Base-by-base conservation (phyloP, 768 basidiomycete genomes). In the Amanita brunnescens region DNA sequence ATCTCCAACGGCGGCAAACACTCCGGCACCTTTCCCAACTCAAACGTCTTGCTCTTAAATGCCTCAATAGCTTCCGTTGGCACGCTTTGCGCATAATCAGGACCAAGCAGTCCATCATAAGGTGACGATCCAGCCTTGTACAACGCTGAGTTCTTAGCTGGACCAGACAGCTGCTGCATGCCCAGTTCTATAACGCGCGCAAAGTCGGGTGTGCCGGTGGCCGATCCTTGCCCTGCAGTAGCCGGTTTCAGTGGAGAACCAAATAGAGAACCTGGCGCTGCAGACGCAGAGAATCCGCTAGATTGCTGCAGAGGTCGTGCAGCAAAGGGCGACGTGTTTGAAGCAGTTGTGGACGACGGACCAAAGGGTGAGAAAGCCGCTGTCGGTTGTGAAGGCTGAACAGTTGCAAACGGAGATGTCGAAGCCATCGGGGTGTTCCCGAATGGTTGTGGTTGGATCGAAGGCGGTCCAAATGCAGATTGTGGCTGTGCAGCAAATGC, bases 1-100 rank as follows among this genome's bases (percentile, higher is more conserved):
- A 81, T 59, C 59, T 80, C 77, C 48, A 77, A 57, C 7, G 85
- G 87, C 34, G 87, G 87, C 51, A 83, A 70, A 80, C 81, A 87
- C 52, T 86, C 85, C 1, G 87, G 87, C 42, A 90, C 72, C 54
- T 75, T 75, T 43, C 62, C 81, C 79, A 78, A 85, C 59, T 79
- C 80, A 58, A 89, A 90, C 64, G 66, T 78, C 49, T 69, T 66
- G 16, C 65, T 65, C 55, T 68, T 60, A 58, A 87, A 88, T 35
- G 81, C 80, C 5, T 75, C 74, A 58, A 71, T 61, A 47, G 70
- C 76, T 5, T 58, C 60, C 43, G 67, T 59, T 2, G 87, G 84
- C 21, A 88, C 57, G 16, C 77, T 61, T 46, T 76, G 66, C 32
- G 69, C 53, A 63, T 89, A 90, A 56, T 81, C 73, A n/a, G 58